phyloP scores from a whole-genome alignment of 208 protist species.

The Angomonas ambiguus region DNA sequence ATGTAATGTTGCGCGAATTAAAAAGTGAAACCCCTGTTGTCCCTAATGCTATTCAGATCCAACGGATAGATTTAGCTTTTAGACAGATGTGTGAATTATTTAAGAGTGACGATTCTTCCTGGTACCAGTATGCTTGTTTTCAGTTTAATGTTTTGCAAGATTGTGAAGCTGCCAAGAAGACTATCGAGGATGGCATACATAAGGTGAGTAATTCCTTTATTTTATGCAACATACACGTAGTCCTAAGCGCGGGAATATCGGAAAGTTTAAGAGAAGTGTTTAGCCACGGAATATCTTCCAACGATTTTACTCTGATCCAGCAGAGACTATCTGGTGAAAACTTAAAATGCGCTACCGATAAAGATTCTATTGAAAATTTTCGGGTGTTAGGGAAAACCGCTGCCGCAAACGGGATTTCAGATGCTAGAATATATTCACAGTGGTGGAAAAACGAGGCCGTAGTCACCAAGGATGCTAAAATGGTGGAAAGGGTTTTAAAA shows the following conservation, averaged over 20 bases:
- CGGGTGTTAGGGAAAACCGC: conserved; percentile 60
- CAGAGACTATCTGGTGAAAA: conserved; percentile 22
- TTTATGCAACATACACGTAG: conserved; percentile 30
- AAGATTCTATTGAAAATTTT: conserved; percentile 31
- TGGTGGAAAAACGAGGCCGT: conserved; percentile 53
- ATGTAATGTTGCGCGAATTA: conserved; percentile 30
- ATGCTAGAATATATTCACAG: conserved; percentile 82
- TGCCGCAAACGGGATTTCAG: conserved; percentile 38
- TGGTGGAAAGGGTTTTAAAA: conserved; percentile 72
- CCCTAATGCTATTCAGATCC: conserved; percentile 41
- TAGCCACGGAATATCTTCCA: not conserved
- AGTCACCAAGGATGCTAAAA: conserved; percentile 43
- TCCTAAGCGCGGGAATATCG: conserved; percentile 1
- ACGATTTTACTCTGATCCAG: conserved; percentile 11
- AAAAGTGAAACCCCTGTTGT: conserved; percentile 12
- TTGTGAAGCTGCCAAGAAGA: conserved; percentile 30
- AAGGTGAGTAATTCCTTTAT: conserved; percentile 40
- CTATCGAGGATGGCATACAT: conserved; percentile 26
- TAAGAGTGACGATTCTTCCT: conserved; percentile 53
- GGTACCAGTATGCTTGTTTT: conserved; percentile 77
- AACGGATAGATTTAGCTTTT: conserved; percentile 75
- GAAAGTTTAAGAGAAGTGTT: not conserved
- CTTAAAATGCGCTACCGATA: conserved; percentile 16
- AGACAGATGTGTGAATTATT: conserved; percentile 78
- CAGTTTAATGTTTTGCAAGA: conserved; percentile 47